Evolutionary conservation across 352 stramenopile species (phyloP).

Genomic region (Phytophthora sansomeana): DNA sequence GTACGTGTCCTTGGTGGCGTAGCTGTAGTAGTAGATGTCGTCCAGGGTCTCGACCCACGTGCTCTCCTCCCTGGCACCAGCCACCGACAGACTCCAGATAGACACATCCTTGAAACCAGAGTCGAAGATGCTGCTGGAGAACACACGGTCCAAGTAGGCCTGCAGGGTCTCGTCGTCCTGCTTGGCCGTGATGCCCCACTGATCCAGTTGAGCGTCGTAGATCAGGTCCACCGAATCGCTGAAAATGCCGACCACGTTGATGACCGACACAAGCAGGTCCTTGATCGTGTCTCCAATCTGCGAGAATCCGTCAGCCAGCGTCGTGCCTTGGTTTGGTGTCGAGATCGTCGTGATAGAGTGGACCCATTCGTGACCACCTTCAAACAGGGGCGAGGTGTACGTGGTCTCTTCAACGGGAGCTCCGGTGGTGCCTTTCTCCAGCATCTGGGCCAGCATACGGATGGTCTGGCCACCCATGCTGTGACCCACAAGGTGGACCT

Average conservation of each 20-base stretch:
- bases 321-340: constrained; percentile 64
- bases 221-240: constrained; percentile 38
- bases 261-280: constrained; percentile 40
- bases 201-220: constrained; percentile 67
- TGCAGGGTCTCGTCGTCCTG: constrained; percentile 39
- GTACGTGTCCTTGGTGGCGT: constrained; percentile 52
- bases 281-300: constrained; percentile 51
- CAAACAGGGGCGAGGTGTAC: constrained; percentile 48
- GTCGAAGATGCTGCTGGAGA: constrained; percentile 50
- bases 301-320: constrained; percentile 52
- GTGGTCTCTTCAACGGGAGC: constrained; percentile 43
- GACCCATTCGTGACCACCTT: constrained; percentile 62
- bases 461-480: constrained; percentile 81
- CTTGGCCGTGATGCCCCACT: constrained; percentile 53
- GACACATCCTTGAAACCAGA: constrained; percentile 50
- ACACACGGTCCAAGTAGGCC: constrained; percentile 40
- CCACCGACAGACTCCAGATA: constrained; percentile 48
- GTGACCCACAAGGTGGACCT: constrained; percentile 76
- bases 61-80: constrained; percentile 45
- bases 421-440: constrained; percentile 57
- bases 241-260: constrained; percentile 43
- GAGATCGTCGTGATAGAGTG: constrained; percentile 73
- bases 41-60: constrained; percentile 60
- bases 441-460: constrained; percentile 71
- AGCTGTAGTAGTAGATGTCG: constrained; percentile 69